Base-by-base conservation (phyloP, 2,329 filamentous ascomycete genomes). In the Talaromyces funiculosus region DNA sequence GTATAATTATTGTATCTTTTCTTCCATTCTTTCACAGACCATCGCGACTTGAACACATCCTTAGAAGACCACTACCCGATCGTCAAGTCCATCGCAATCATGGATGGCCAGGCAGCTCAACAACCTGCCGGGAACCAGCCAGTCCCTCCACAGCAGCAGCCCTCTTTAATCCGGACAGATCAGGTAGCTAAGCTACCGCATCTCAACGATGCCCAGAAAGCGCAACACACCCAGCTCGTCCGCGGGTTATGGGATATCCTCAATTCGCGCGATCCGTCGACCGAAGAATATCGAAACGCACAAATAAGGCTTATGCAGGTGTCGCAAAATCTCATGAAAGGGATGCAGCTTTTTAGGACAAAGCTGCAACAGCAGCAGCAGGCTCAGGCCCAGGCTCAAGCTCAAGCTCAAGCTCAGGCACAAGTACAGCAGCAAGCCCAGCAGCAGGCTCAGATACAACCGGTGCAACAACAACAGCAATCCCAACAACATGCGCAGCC, bases 141-240 rank as follows among this genome's bases (percentile, higher is more conserved):
- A 65, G 63, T 66, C 53, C 68, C 70, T 14, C 66, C 67, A 8
- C 72, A 75, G 63, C 76, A 78, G 64, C 74, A 78, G 53, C 73
- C 76, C 5, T 75, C 77, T 58, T 68, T 81, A 53, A 82, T 84
- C 65, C 77, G 77, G 47, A 80, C 81, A 31, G 78, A 81, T 60
- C 79, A 83, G 62, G 81, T 84, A 56, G 77, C 79, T 62, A 77
- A 77, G 61, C 74, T 84, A 5, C 80, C 81, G 4, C 76, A 80
- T 69, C 74, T 86, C 31, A 80, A 73, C 62, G 80, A 83, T 8
- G 73, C 80, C 53, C 79, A 82, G 66, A 86, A 85, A 72, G 71
- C 77, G 47, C 79, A 82, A 64, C 84, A 85, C 67, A 81, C 80
- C 61, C 73, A 78, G 53, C 75, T 81, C 20, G 78, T 86, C 63